Percentiles rank a stretch among this genome's conserved stretches.
Evolutionary conservation across 2,329 filamentous ascomycete genomes (phyloP).

Genomic region (Penicillium sp.): DNA sequence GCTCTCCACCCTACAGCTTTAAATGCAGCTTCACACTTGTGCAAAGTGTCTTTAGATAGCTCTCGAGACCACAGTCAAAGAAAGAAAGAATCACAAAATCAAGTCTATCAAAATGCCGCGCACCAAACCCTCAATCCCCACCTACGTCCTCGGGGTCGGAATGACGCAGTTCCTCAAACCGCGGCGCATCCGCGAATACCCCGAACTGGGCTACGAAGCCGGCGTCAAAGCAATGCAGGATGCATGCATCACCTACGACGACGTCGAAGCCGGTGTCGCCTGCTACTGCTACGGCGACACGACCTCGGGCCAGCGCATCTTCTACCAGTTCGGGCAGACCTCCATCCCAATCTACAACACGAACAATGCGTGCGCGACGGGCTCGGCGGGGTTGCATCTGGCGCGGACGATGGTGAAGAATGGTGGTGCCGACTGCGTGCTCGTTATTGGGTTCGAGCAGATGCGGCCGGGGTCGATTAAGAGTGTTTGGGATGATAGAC

Average conservation of each 20-base stretch:
- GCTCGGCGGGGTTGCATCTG: constrained; percentile 85
- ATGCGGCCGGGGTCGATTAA: constrained; percentile 92
- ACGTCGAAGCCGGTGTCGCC: constrained; percentile 90
- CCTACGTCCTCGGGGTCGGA: constrained; percentile 94
- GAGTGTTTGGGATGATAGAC: constrained; percentile 81
- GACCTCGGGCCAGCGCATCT: constrained; percentile 92
- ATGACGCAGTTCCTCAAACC: constrained; percentile 99
- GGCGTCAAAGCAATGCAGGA: constrained; percentile 83
- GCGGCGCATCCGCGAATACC: constrained; percentile 90
- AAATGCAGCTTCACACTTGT: not conserved
- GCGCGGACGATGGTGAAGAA: constrained; percentile 77
- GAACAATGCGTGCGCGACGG: constrained; percentile 98
- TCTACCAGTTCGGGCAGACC: constrained; percentile 99
- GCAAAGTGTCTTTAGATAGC: not conserved
- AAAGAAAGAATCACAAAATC: not conserved
- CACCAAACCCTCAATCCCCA: constrained; percentile 40
- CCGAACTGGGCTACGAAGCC: constrained; percentile 90
- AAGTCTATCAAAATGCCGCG: constrained; percentile 2
- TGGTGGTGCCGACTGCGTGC: constrained; percentile 82
- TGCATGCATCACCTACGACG: constrained; percentile 87
- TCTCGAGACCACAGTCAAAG: no score
- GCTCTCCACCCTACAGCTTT: not conserved
- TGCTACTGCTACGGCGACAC: constrained; percentile 98
- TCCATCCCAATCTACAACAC: constrained; percentile 96
- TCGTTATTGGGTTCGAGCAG: constrained; percentile 97